Evolutionary conservation across 2,329 filamentous ascomycete species (phyloP).

Genomic region (Penicillium sclerotigenum): DNA sequence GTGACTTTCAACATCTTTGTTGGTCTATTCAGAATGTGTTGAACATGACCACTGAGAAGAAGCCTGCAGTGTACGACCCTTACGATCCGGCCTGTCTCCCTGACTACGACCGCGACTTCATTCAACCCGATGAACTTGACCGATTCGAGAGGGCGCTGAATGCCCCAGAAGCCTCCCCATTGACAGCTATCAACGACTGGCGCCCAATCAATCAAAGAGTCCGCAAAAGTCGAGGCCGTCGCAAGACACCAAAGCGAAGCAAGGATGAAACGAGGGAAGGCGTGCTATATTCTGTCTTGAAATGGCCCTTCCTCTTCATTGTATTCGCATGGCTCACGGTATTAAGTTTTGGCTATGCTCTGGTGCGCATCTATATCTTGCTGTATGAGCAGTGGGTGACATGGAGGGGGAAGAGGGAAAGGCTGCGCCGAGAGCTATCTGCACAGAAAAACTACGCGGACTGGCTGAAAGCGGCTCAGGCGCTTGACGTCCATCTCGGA

Average conservation of each 20-base stretch:
- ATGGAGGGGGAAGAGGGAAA: conserved; percentile 78
- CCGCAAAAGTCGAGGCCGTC: conserved; percentile 46
- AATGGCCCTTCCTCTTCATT: conserved; percentile 83
- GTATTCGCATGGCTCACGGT: conserved; percentile 78
- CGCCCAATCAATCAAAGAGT: conserved; percentile 77
- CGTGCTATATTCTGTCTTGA: conserved; percentile 80
- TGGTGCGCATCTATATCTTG: conserved; percentile 85
- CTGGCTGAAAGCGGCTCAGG: conserved; percentile 76
- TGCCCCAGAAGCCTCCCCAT: conserved; percentile 73
- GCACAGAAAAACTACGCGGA: conserved; percentile 71
- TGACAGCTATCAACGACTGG: conserved; percentile 95
- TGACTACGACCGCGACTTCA: conserved; percentile 76
- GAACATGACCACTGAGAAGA: conserved; percentile 31
- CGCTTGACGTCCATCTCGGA: conserved; percentile 75
- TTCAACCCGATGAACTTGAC: conserved; percentile 66
- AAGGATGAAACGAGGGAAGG: conserved; percentile 94
- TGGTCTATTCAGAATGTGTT: conserved; percentile 25
- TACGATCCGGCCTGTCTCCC: conserved; percentile 70
- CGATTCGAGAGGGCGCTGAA: conserved; percentile 78
- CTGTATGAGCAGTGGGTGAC: conserved; percentile 87
- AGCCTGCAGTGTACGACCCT: conserved; percentile 44
- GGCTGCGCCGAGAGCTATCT: conserved; percentile 67
- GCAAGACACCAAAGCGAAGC: conserved; percentile 51
- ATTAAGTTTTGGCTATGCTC: conserved; percentile 69
- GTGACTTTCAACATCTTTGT: neutral